Percentiles rank a stretch among this genome's conserved stretches.
These are phyloP conservation scores for Platismatia glauca DNA, from an alignment of 495 filamentous ascomycete genomes.

Conservation along the genomic window DNA sequence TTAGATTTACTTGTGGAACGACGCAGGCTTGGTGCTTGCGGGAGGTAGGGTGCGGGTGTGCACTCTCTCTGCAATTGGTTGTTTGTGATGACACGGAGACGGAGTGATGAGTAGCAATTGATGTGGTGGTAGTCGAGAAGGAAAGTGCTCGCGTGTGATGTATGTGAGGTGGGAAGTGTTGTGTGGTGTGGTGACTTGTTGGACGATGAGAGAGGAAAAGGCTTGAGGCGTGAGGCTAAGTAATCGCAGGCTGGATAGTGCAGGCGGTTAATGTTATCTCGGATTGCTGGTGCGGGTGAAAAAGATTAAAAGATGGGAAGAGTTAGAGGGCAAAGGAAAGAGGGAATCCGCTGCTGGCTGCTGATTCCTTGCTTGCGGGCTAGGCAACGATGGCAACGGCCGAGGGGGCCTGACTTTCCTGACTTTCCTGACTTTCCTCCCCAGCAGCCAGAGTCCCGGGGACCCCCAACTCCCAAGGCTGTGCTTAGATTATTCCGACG, in stretches of 20 bases:
- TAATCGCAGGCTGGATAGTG: constrained; percentile 2
- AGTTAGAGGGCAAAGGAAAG: no score
- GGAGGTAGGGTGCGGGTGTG: constrained; percentile 5
- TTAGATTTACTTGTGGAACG: constrained; percentile 7
- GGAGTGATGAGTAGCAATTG: neutral
- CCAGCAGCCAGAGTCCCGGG: no score
- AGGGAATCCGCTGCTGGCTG: constrained; percentile 3
- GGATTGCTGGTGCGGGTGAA: no score
- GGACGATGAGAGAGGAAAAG: neutral
- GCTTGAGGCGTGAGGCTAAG: no score
- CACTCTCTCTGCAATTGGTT: neutral
- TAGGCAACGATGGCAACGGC: constrained; percentile 7
- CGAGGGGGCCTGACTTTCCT: no score
- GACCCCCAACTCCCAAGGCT: no score
- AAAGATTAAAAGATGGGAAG: no score
- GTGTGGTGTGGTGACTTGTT: neutral
- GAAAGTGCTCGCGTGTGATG: constrained; percentile 5
- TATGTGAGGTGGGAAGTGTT: neutral
- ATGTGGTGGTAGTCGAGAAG: neutral
- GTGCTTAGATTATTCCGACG: no score
- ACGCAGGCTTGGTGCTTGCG: constrained; percentile 17
- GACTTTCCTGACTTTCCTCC: no score
- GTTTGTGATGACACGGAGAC: neutral
- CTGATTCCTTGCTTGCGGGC: constrained; percentile 16
- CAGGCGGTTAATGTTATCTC: constrained; percentile 15